phyloP scores from a whole-genome alignment of 192 early-diverging fungal species.

The Coemansia sp. region DNA sequence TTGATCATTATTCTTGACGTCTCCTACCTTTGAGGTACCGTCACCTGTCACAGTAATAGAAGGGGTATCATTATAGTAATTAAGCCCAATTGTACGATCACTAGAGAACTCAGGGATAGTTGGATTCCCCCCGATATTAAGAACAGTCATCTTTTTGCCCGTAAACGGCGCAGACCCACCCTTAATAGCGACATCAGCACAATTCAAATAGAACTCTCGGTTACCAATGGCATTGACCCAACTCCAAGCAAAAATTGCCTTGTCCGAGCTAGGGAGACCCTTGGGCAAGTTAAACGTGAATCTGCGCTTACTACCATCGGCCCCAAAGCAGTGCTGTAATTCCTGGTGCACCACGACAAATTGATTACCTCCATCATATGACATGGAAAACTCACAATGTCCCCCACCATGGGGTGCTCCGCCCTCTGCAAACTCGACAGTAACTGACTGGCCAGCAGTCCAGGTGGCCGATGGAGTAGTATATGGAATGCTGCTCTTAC shows the following conservation, averaged over 20 bases:
- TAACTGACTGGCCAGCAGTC: constrained; percentile 48
- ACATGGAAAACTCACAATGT: constrained; percentile 63
- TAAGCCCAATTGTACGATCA: constrained; percentile 11
- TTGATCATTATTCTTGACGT: background rate
- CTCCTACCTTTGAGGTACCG: background rate
- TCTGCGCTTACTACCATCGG: background rate
- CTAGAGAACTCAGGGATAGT: constrained; percentile 26
- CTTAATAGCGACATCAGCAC: constrained; percentile 54
- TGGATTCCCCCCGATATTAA: constrained; percentile 29
- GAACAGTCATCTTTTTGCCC: constrained; percentile 35
- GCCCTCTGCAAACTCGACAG: constrained; percentile 31
- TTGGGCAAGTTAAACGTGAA: constrained; percentile 50
- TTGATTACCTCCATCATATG: constrained; percentile 56
- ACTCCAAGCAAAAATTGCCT: constrained; percentile 58
- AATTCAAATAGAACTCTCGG: constrained; percentile 63
- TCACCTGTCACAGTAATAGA: constrained; percentile 15
- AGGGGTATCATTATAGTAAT: constrained; percentile 5
- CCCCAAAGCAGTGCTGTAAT: constrained; percentile 35
- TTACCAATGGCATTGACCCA: constrained; percentile 64
- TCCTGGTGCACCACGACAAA: constrained; percentile 59
- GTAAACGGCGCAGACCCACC: constrained; percentile 23
- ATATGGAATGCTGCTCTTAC: constrained; percentile 9
- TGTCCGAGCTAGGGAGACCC: constrained; percentile 37
- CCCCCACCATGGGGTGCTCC: constrained; percentile 53
- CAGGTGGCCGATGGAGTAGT: constrained; percentile 21